A percentile compares a stretch with the other conserved stretches of the same genome.
Evolutionary conservation across 2,329 filamentous ascomycete species (phyloP).

Genomic region (Pseudogymnoascus sp.): DNA sequence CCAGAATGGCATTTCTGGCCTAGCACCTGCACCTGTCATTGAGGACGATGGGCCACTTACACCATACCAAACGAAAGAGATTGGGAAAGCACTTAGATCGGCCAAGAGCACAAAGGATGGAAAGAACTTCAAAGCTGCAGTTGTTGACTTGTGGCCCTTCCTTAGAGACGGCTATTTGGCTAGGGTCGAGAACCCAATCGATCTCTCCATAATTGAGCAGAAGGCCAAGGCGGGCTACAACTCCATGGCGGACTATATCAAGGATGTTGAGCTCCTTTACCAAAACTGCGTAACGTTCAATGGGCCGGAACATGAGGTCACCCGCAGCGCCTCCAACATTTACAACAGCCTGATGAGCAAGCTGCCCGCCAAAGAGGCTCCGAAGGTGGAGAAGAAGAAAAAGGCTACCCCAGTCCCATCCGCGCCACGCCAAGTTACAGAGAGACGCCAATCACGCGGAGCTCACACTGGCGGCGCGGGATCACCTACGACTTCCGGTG

Average conservation of each 20-base stretch:
- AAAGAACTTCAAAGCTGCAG: slow-evolving; percentile 65
- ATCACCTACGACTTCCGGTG: slow-evolving; percentile 26
- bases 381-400: slow-evolving; percentile 54
- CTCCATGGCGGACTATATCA: slow-evolving; percentile 62
- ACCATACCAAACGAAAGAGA: slow-evolving; percentile 49
- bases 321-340: slow-evolving; percentile 44
- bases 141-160: slow-evolving; percentile 63
- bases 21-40: slow-evolving; percentile 3
- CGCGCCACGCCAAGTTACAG: slow-evolving; percentile 16
- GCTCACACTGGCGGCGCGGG: slow-evolving; percentile 25
- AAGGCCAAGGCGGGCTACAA: slow-evolving; percentile 60
- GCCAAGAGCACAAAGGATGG: slow-evolving; percentile 84
- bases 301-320: slow-evolving; percentile 65
- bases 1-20: slow-evolving; percentile 18
- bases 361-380: slow-evolving; percentile 49
- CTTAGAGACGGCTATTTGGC: slow-evolving; percentile 67
- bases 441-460: slow-evolving; percentile 30
- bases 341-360: slow-evolving; percentile 53
- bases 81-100: slow-evolving; percentile 58
- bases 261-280: slow-evolving; percentile 69
- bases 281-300: slow-evolving; percentile 78
- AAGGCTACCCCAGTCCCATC: slow-evolving; percentile 27
- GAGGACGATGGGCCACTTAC: slow-evolving; percentile 36
- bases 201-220: slow-evolving; percentile 72
- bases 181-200: slow-evolving; percentile 69